phyloP scores from a whole-genome alignment of 305 asterid genomes.

The Withania somnifera region DNA sequence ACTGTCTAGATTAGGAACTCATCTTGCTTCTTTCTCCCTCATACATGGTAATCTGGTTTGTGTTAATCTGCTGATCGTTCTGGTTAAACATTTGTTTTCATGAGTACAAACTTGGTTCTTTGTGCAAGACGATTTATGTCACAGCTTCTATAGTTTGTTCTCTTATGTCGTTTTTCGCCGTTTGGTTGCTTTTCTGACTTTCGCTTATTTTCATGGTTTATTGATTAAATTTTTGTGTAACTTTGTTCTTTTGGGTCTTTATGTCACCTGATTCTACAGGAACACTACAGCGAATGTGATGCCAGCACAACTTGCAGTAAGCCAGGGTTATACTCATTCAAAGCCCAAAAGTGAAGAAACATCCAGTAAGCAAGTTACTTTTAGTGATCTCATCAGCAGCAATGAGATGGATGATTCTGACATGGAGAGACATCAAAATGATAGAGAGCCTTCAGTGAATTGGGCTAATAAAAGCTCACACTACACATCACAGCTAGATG shows the following conservation, averaged over 20 bases:
- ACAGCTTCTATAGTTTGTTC: not conserved
- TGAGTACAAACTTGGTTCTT: not conserved
- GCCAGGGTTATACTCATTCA: slow-evolving; percentile 32
- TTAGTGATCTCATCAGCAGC: slow-evolving; percentile 68
- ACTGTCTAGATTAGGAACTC: not conserved
- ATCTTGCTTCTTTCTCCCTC: slow-evolving; percentile 1
- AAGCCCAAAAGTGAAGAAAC: slow-evolving; percentile 40
- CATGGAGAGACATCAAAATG: slow-evolving; percentile 43
- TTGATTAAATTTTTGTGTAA: not conserved
- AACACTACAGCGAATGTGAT: slow-evolving; percentile 31
- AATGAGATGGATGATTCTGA: slow-evolving; percentile 64
- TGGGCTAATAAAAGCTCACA: slow-evolving; percentile 51
- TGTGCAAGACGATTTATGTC: not conserved
- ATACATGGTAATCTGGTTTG: not conserved
- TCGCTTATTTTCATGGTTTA: not conserved
- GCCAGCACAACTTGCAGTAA: slow-evolving; percentile 31
- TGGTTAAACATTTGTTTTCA: not conserved
- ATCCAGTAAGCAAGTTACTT: slow-evolving; percentile 65
- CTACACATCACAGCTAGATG: slow-evolving; percentile 42
- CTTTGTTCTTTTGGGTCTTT: not conserved
- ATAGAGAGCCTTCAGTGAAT: slow-evolving; percentile 43
- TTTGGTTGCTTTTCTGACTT: not conserved
- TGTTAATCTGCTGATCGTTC: not conserved
- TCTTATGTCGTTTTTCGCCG: not conserved
- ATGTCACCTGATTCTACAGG: slow-evolving; percentile 31